phyloP scores from a whole-genome alignment of 1,284 basidiomycete species.

The Ceratobasidium sp. region DNA sequence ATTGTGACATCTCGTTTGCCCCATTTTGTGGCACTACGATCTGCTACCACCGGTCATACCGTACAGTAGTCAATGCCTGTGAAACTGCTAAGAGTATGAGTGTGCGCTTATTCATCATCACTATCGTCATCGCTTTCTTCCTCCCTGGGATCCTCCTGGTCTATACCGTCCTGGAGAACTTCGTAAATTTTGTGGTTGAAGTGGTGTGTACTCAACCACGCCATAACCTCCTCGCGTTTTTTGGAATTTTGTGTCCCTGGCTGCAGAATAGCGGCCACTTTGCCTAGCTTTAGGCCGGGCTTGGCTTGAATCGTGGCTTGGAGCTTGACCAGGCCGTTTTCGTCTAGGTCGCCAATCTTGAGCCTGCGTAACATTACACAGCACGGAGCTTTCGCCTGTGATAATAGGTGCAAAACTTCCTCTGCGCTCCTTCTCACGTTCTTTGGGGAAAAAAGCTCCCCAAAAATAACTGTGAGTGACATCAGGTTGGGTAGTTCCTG shows the following conservation, averaged over 20 bases:
- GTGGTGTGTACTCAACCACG: neutral
- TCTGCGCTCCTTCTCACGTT: slow-evolving; percentile 18
- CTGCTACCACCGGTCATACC: neutral
- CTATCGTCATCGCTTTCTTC: slow-evolving; percentile 3
- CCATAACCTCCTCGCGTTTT: neutral
- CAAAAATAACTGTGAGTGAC: slow-evolving; percentile 1
- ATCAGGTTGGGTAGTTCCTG: slow-evolving; percentile 12
- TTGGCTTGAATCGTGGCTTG: slow-evolving; percentile 5
- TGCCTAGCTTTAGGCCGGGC: neutral
- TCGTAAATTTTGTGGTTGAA: slow-evolving; percentile 8
- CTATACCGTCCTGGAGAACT: neutral
- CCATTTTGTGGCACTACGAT: neutral
- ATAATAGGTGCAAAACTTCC: slow-evolving; percentile 4
- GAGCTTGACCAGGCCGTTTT: neutral
- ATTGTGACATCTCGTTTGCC: neutral
- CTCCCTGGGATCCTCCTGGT: neutral
- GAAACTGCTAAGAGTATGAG: neutral
- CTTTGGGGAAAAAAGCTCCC: slow-evolving; percentile 9
- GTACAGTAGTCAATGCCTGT: neutral
- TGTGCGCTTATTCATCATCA: neutral
- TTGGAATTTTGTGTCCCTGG: neutral
- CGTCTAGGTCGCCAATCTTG: slow-evolving; percentile 5
- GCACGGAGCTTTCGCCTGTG: neutral
- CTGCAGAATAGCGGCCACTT: slow-evolving; percentile 3
- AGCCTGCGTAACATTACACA: slow-evolving; percentile 8